Conservation (phyloP, 345 rosid genomes). For the Noccaea bulbosa region DNA sequence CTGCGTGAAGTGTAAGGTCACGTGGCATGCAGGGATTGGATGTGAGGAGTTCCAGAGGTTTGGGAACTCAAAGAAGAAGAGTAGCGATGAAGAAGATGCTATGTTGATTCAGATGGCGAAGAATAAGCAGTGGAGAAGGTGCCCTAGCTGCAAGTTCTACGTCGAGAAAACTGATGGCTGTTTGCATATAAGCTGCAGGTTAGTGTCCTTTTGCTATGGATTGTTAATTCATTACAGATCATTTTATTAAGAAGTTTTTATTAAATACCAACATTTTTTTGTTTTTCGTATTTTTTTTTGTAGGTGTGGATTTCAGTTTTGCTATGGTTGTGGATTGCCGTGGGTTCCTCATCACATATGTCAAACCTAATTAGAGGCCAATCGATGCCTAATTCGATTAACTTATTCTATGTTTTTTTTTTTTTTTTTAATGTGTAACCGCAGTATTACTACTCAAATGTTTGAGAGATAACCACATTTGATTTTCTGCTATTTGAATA, state of each 20-base stretch:
- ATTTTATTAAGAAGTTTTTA: neutral
- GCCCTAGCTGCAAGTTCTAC: conserved; percentile 49
- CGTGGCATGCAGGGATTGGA: conserved; percentile 36
- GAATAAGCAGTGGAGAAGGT: conserved; percentile 52
- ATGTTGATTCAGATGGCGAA: conserved; percentile 51
- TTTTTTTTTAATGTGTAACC: no score
- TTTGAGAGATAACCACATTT: no score
- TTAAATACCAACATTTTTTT: neutral
- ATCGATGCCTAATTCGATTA: neutral
- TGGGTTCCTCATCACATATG: conserved; percentile 39
- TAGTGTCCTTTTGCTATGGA: neutral
- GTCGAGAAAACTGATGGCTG: conserved; percentile 53
- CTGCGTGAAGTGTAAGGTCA: conserved; percentile 31
- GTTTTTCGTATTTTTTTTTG: neutral
- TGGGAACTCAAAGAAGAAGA: conserved; percentile 38
- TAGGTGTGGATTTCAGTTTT: conserved; percentile 53
- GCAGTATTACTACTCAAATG: no score
- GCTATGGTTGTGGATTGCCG: conserved; percentile 49
- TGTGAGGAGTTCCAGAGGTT: conserved; percentile 50
- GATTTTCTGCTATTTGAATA: no score
- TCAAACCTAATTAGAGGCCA: neutral
- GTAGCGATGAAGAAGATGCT: conserved; percentile 41
- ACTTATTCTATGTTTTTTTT: neutral
- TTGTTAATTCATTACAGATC: neutral
- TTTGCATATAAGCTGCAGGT: conserved; percentile 53